phyloP scores from a whole-genome alignment of 306 rosid species.

The Calophaca sinica region DNA sequence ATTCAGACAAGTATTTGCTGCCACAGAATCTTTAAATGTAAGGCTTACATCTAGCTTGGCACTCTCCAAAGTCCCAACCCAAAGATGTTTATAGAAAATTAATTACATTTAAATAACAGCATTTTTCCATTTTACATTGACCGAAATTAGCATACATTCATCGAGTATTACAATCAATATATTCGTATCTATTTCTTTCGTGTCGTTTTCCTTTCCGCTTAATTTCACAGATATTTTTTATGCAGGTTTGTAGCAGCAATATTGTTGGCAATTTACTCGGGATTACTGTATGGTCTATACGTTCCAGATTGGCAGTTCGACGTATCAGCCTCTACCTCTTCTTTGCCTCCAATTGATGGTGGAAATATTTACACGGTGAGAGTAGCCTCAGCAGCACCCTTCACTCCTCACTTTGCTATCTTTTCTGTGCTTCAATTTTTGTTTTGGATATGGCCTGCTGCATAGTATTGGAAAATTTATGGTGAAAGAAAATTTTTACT shows the following conservation, averaged over 20 bases:
- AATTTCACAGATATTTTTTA: neutral
- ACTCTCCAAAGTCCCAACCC: too few species aligned
- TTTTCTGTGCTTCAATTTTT: slow-evolving; percentile 30
- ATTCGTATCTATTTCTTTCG: neutral
- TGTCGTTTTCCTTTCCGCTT: slow-evolving; percentile 12
- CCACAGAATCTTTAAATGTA: neutral
- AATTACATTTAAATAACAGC: slow-evolving; percentile 25
- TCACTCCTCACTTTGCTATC: slow-evolving; percentile 6
- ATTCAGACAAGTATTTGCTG: too few species aligned
- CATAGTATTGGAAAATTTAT: neutral
- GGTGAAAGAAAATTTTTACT: slow-evolving; percentile 17
- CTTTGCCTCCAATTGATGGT: slow-evolving; percentile 48
- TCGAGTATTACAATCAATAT: neutral
- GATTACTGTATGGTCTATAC: slow-evolving; percentile 71
- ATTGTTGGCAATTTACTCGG: slow-evolving; percentile 70
- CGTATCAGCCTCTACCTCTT: slow-evolving; percentile 53
- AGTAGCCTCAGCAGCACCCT: slow-evolving; percentile 17
- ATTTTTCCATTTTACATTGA: slow-evolving; percentile 10
- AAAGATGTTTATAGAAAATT: too few species aligned
- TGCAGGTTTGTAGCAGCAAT: slow-evolving; percentile 67
- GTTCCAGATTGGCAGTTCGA: slow-evolving; percentile 94
- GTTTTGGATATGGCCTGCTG: slow-evolving; percentile 26
- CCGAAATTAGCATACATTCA: neutral
- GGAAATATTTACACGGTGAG: slow-evolving; percentile 64
- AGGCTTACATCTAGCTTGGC: neutral